Base-by-base conservation (phyloP, 495 filamentous ascomycete species). In the Lasiosphaeria hispida region DNA sequence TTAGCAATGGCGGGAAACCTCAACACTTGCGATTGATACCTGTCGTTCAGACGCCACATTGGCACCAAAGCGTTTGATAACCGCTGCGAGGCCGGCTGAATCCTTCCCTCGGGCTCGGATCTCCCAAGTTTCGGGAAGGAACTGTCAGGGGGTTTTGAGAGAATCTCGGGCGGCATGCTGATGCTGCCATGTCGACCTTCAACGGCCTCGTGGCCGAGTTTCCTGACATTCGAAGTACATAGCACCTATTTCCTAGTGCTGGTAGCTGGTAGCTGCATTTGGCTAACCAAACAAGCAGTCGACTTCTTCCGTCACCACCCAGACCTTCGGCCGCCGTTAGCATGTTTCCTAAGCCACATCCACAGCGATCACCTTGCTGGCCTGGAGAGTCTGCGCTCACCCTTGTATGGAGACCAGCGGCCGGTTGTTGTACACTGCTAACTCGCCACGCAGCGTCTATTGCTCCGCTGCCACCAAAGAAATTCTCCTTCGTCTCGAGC, bases 301-400 rank as follows among this genome's bases (percentile, higher is more conserved):
- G 93, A 97, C 69, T 92, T 88, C 73, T 97, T 96, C 66, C 85
- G 92, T 13, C 75, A 75, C 14, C 73, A 74, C 17, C 78, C 75
- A 15, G 78, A 75, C 0, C 71, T 69, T 14, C 77, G 71, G 30
- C 79, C 88, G 33, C 89, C 92, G 1, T 67, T 95, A 42, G 92
- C 89, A 13, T 96, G 89, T 67, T 96, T 97, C 67, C 78, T 97
- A 39, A 93, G 88, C 66, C 93, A 97, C 81, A 86, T 96, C 10
- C 93, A 97, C 68, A 95, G 87, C 55, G 92, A 97, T 60, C 92
- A 97, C 71, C 80, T 96, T 7, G 82, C 81, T 55, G 93, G 93
- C 0, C 80, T 97, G 30, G 93, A 96, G 65, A 85, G 77, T 48
- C 78, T 88, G 48, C 82, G 82, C 36, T 79, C 87, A 19, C 87